Evolutionary conservation across 768 basidiomycete genomes (phyloP).

Genomic region (Roridomyces roridus): DNA sequence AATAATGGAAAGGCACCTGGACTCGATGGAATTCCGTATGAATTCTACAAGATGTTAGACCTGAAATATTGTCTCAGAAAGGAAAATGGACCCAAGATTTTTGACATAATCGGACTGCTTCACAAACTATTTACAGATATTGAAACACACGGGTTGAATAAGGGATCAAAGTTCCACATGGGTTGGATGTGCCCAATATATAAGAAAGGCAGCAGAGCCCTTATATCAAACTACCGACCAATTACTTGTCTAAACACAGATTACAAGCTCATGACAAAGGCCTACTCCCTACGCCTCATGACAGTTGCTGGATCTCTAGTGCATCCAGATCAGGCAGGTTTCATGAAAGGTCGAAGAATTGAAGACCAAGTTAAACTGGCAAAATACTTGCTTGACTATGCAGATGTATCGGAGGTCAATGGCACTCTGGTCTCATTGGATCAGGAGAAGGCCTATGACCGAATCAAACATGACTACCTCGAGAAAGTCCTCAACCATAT

Average conservation of each 20-base stretch:
- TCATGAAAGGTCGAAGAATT: constrained; percentile 30
- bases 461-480: constrained; percentile 24
- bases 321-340: constrained; percentile 24
- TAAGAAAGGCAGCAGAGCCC: neutral
- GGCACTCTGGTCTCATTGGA: constrained; percentile 1
- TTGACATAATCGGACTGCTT: neutral
- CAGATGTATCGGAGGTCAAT: constrained; percentile 1
- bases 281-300: constrained; percentile 7
- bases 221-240: constrained; percentile 3
- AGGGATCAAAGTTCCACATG: neutral
- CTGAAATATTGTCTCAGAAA: neutral
- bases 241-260: constrained; percentile 7
- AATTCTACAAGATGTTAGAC: neutral
- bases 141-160: neutral
- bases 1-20: neutral
- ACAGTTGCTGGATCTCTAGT: neutral
- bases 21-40: neutral
- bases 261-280: constrained; percentile 7
- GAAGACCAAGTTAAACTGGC: constrained; percentile 30
- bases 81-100: neutral
- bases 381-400: constrained; percentile 9
- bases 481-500: neutral
- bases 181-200: neutral
- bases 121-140: neutral
- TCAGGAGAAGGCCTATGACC: constrained; percentile 23